These are phyloP conservation scores for Dendryphion nanum DNA, from an alignment of 2,329 filamentous ascomycete species.

Conservation along the genomic window DNA sequence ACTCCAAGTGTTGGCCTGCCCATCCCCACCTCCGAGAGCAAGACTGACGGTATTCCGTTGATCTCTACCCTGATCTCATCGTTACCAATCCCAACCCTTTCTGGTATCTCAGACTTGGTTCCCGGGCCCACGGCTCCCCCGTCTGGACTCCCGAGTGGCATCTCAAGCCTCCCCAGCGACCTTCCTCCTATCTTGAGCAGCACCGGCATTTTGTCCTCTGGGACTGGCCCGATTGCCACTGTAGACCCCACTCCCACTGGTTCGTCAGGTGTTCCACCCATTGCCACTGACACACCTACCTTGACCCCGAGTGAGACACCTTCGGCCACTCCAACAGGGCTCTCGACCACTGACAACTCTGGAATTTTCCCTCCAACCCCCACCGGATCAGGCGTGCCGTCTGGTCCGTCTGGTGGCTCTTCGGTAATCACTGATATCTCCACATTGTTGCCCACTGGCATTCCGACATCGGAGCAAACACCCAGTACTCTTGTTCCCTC, in stretches of 20 bases:
- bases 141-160: slow-evolving; percentile 9
- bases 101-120: slow-evolving; percentile 4
- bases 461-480: neutral
- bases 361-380: slow-evolving; percentile 1
- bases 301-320: neutral
- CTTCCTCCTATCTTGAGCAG: neutral
- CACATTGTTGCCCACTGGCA: neutral
- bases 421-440: neutral
- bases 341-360: neutral
- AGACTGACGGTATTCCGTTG: slow-evolving; percentile 1
- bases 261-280: slow-evolving; percentile 1
- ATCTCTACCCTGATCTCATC: neutral
- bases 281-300: neutral
- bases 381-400: neutral
- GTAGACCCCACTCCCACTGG: neutral
- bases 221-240: slow-evolving; percentile 1
- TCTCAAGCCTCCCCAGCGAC: slow-evolving; percentile 10
- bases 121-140: slow-evolving; percentile 5
- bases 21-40: slow-evolving; percentile 18
- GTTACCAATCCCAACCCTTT: too few relatives aligned
- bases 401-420: neutral
- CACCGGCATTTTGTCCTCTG: slow-evolving; percentile 8
- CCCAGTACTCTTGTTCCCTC: neutral
- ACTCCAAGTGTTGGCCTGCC: slow-evolving; percentile 1
- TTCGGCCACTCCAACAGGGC: neutral